Percentiles rank a stretch among this genome's conserved stretches.
Conservation (phyloP, 495 filamentous ascomycete species). For the Penicillium canescens region DNA sequence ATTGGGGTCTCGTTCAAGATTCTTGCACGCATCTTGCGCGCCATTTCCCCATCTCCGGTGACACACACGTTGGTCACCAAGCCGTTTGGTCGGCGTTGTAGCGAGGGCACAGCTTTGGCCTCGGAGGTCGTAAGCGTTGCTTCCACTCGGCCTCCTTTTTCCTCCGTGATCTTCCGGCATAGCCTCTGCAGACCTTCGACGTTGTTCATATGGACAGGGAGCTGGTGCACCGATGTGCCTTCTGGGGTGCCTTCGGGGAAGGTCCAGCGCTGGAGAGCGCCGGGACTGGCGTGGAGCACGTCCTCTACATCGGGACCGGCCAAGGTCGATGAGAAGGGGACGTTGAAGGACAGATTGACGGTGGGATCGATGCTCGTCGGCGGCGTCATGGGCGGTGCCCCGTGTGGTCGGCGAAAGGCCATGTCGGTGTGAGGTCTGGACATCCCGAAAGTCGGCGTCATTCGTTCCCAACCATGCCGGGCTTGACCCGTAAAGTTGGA, state of each 20-base stretch:
- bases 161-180: slow-evolving; percentile 77
- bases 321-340: slow-evolving; percentile 89
- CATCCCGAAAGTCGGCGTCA: slow-evolving; percentile 82
- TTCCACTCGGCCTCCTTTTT: slow-evolving; percentile 67
- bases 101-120: slow-evolving; percentile 69
- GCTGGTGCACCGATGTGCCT: slow-evolving; percentile 75
- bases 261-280: slow-evolving; percentile 84
- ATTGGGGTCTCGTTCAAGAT: slow-evolving; percentile 86
- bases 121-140: slow-evolving; percentile 80
- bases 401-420: slow-evolving; percentile 70
- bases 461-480: slow-evolving; percentile 93
- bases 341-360: slow-evolving; percentile 86
- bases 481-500: slow-evolving; percentile 76
- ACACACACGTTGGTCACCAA: slow-evolving; percentile 89
- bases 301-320: slow-evolving; percentile 89
- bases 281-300: slow-evolving; percentile 82
- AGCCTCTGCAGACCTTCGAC: slow-evolving; percentile 72
- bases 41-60: slow-evolving; percentile 77
- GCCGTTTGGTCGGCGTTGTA: slow-evolving; percentile 67
- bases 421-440: slow-evolving; percentile 75
- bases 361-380: slow-evolving; percentile 65
- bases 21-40: slow-evolving; percentile 79
- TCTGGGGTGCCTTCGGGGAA: slow-evolving; percentile 84
- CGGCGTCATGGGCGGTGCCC: slow-evolving; percentile 63
- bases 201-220: slow-evolving; percentile 86